A percentile compares a stretch with the other conserved stretches of the same genome.
These are phyloP conservation scores for Opeltia flavorubescens DNA, from an alignment of 495 filamentous ascomycete species.

Conservation along the genomic window DNA sequence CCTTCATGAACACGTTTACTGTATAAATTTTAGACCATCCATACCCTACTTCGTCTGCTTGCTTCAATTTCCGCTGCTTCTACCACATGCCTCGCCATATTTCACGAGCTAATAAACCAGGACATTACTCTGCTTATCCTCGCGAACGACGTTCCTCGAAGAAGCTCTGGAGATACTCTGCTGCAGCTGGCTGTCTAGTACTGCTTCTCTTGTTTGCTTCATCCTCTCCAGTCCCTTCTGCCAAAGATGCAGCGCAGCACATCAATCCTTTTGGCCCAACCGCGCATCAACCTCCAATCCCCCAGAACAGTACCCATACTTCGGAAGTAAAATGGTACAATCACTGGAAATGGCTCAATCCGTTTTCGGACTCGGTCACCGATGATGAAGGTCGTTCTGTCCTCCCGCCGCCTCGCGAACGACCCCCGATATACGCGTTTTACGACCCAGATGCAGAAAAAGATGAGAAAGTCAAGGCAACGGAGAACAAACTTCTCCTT, in stretches of 20 bases:
- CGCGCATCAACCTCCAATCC: slow-evolving; percentile 56
- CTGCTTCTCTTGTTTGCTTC: not conserved
- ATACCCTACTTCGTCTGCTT: not conserved
- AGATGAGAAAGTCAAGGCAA: slow-evolving; percentile 43
- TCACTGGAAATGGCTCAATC: slow-evolving; percentile 77
- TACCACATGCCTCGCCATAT: not conserved
- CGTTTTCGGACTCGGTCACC: slow-evolving; percentile 76
- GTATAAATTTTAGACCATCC: too few species aligned
- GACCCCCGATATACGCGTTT: slow-evolving; percentile 83
- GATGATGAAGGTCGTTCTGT: slow-evolving; percentile 77
- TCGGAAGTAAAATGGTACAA: slow-evolving; percentile 74
- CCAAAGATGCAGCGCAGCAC: not conserved
- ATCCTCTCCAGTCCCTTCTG: not conserved
- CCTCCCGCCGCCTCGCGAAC: slow-evolving; percentile 59
- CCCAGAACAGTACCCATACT: slow-evolving; percentile 65
- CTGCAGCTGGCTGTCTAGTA: not conserved
- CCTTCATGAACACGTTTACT: too few species aligned
- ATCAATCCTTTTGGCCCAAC: not conserved
- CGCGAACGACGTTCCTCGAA: not conserved
- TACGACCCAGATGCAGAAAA: slow-evolving; percentile 59
- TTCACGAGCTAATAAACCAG: not conserved
- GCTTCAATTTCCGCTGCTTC: too few species aligned
- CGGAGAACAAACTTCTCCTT: slow-evolving; percentile 66
- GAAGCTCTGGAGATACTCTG: not conserved
- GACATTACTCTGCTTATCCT: slow-evolving; percentile 4